Percentiles rank a stretch among this genome's conserved stretches.
phyloP scores from a whole-genome alignment of 164 flowering plant genomes.

The Saururus chinensis region DNA sequence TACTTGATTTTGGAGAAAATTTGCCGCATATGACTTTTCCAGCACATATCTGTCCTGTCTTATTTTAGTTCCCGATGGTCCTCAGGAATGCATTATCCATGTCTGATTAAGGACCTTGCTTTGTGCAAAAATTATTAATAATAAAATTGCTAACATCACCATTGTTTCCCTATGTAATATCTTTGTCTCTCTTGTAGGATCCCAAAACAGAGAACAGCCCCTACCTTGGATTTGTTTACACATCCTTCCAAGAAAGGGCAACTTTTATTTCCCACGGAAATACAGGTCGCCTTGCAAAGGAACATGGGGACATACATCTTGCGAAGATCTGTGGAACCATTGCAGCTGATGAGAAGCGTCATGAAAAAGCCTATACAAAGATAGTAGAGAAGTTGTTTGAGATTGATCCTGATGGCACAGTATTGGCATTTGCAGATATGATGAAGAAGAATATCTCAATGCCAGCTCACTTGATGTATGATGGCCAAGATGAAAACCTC shows the following conservation, averaged over 20 bases:
- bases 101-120: neutral
- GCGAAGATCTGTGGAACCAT: conserved; percentile 74
- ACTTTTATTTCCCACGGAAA: conserved; percentile 72
- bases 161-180: neutral
- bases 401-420: conserved; percentile 56
- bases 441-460: conserved; percentile 56
- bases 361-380: conserved; percentile 56
- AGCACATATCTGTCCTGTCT: neutral
- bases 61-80: too few relatives aligned
- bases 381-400: conserved; percentile 65
- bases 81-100: neutral
- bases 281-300: conserved; percentile 59
- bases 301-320: conserved; percentile 52
- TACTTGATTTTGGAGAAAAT: too few relatives aligned
- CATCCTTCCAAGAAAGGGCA: conserved; percentile 78
- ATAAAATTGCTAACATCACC: neutral
- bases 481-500: conserved; percentile 39
- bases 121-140: too few relatives aligned
- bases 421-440: conserved; percentile 48
- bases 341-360: conserved; percentile 74
- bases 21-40: neutral
- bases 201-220: conserved; percentile 71
- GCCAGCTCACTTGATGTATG: conserved; percentile 59
- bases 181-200: conserved; percentile 25
- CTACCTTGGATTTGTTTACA: conserved; percentile 68